Evolutionary conservation across 2,329 filamentous ascomycete genomes (phyloP).

Genomic region (Phoma sp.): DNA sequence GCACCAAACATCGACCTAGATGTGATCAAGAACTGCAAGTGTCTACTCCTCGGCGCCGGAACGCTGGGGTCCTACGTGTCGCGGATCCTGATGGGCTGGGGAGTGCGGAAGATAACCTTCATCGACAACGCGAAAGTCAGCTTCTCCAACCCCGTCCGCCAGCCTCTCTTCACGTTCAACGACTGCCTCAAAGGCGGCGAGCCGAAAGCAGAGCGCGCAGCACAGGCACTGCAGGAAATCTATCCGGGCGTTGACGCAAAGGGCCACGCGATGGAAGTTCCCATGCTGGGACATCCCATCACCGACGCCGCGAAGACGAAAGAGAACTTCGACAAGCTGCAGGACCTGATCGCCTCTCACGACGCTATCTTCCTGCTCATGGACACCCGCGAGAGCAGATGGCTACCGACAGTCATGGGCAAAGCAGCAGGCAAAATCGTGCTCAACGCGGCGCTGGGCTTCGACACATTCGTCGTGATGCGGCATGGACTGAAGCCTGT

Average conservation of each 20-base stretch:
- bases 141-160: conserved; percentile 94
- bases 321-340: conserved; percentile 75
- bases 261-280: conserved; percentile 83
- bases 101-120: conserved; percentile 92
- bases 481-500: conserved; percentile 74
- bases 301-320: conserved; percentile 72
- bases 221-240: conserved; percentile 79
- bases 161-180: conserved; percentile 87
- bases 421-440: conserved; percentile 94
- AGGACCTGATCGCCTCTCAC: conserved; percentile 78
- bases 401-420: conserved; percentile 95
- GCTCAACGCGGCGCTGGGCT: conserved; percentile 93
- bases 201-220: conserved; percentile 81
- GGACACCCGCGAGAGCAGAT: conserved; percentile 92
- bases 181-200: conserved; percentile 87
- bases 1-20: conserved; percentile 87
- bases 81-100: conserved; percentile 91
- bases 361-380: conserved; percentile 96
- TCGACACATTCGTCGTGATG: conserved; percentile 98
- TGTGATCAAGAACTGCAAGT: conserved; percentile 85
- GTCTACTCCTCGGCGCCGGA: conserved; percentile 87
- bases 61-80: conserved; percentile 95
- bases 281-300: conserved; percentile 94
- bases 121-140: conserved; percentile 93
- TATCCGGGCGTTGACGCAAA: conserved; percentile 86